Evolutionary conservation across 2,329 filamentous ascomycete species (phyloP).

Genomic region (Colletotrichum sp.): DNA sequence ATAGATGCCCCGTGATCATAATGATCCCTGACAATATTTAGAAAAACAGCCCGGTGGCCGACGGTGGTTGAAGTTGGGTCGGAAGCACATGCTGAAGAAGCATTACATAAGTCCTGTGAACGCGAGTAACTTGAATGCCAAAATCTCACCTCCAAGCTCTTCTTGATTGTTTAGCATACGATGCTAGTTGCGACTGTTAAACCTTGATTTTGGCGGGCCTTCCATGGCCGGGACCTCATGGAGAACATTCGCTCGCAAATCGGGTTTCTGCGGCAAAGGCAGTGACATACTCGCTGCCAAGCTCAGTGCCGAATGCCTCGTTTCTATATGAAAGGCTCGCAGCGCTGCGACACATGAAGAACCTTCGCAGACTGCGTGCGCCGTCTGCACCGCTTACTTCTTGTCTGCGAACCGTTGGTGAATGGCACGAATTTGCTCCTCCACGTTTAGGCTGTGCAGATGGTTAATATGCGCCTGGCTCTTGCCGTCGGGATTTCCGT

Average conservation of each 20-base stretch:
- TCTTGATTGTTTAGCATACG: not conserved
- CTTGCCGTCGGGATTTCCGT: constrained; percentile 57
- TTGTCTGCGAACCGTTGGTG: constrained; percentile 56
- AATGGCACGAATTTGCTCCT: constrained; percentile 79
- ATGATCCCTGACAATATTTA: not conserved
- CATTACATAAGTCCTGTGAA: not conserved
- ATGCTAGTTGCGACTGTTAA: not conserved
- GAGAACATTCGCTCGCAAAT: not conserved
- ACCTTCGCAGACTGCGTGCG: not conserved
- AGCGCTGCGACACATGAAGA: not conserved
- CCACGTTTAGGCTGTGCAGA: constrained; percentile 75
- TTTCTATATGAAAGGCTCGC: not conserved
- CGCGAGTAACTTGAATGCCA: not conserved
- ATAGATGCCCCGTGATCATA: not conserved
- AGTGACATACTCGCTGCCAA: not conserved
- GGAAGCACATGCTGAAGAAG: not conserved
- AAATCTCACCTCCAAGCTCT: not conserved
- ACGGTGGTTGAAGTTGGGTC: not conserved
- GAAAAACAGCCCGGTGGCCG: not conserved
- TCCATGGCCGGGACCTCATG: not conserved
- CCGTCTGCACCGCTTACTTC: not conserved
- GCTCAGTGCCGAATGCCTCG: not conserved
- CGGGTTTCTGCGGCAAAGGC: not conserved
- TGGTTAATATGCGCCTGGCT: constrained; percentile 58
- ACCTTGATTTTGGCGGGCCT: not conserved